A percentile compares a stretch with the other conserved stretches of the same genome.
phyloP scores from a whole-genome alignment of 2,329 filamentous ascomycete genomes.

The Pseudogymnoascus sp. region DNA sequence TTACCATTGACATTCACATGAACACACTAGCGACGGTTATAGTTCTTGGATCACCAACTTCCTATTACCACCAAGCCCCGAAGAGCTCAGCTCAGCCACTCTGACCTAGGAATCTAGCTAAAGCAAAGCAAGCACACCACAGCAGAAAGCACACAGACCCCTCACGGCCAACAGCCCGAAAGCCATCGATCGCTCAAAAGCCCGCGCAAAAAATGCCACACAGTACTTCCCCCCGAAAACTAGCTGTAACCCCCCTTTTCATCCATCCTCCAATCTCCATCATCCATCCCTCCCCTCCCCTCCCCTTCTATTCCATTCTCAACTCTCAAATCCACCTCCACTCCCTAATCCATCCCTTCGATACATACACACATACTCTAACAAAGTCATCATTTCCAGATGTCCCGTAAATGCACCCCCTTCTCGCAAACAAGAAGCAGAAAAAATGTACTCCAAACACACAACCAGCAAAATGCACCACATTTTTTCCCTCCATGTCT shows the following conservation, averaged over 20 bases:
- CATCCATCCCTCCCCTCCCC: not conserved
- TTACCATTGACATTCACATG: not conserved
- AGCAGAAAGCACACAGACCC: not conserved
- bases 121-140: slow-evolving; percentile 2
- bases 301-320: not conserved
- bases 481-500: not conserved
- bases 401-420: not conserved
- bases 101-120: slow-evolving; percentile 3
- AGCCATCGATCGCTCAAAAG: not conserved
- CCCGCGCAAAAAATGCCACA: not conserved
- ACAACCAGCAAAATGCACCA: slow-evolving; percentile 3
- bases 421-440: slow-evolving; percentile 2
- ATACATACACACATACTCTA: slow-evolving; percentile 2
- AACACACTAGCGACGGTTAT: not conserved
- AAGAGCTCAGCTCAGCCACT: not conserved
- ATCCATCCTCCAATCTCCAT: not conserved
- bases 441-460: not conserved
- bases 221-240: not conserved
- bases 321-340: not conserved
- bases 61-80: slow-evolving; percentile 1
- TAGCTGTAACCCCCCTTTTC: not conserved
- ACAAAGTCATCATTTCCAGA: slow-evolving; percentile 7
- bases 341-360: not conserved
- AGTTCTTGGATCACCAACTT: not conserved
- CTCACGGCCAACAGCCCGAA: not conserved